Evolutionary conservation across 495 filamentous ascomycete species (phyloP).

Genomic region (Penicillium egyptiacum): DNA sequence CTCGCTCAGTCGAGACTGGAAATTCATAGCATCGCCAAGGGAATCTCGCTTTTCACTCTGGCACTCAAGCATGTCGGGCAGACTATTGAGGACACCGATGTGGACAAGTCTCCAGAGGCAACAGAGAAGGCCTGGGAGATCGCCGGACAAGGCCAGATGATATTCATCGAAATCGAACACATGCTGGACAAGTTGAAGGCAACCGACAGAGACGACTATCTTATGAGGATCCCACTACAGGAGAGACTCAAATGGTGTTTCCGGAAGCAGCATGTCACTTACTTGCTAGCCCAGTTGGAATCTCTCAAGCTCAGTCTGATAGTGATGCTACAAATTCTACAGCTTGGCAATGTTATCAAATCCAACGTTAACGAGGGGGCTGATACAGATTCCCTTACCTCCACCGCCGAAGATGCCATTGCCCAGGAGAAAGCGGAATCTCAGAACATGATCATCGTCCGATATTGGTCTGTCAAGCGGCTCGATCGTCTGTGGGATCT

Average conservation of each 20-base stretch:
- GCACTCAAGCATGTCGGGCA: constrained; percentile 44
- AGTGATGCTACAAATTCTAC: constrained; percentile 43
- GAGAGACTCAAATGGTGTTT: constrained; percentile 48
- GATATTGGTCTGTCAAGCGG: constrained; percentile 45
- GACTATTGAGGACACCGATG: constrained; percentile 30
- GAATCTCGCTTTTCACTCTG: constrained; percentile 45
- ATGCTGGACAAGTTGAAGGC: constrained; percentile 44
- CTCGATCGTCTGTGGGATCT: constrained; percentile 41
- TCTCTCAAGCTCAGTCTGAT: constrained; percentile 47
- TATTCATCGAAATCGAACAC: constrained; percentile 47
- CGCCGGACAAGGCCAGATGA: constrained; percentile 37
- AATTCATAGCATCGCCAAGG: constrained; percentile 49
- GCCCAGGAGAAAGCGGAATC: constrained; percentile 46
- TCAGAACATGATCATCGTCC: constrained; percentile 50
- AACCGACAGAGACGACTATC: constrained; percentile 33
- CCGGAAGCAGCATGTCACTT: constrained; percentile 45
- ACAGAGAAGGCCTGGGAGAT: constrained; percentile 45
- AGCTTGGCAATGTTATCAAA: constrained; percentile 36
- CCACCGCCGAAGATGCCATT: constrained; percentile 30
- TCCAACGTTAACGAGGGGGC: neutral
- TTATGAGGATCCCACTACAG: constrained; percentile 33
- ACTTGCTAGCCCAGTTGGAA: constrained; percentile 47
- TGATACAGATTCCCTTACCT: neutral
- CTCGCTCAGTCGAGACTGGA: constrained; percentile 45
- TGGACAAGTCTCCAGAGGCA: constrained; percentile 32